Evolutionary conservation across 257 asterid genomes (phyloP).

Genomic region (Gentiana straminea): DNA sequence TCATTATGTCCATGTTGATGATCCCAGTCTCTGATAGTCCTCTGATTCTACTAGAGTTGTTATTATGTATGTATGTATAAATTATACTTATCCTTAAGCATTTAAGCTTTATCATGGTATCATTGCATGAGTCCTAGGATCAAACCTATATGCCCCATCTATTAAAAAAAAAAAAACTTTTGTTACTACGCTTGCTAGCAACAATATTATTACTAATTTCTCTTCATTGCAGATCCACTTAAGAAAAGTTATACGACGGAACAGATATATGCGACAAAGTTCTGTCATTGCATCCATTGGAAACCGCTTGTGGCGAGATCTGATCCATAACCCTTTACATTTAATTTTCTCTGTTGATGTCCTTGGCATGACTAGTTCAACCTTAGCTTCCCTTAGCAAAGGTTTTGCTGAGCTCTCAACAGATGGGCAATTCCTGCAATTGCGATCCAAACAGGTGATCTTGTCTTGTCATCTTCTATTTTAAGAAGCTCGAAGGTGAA

Average conservation of each 20-base stretch:
- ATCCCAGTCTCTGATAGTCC: no score
- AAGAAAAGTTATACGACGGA: constrained; percentile 71
- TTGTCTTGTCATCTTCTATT: constrained; percentile 8
- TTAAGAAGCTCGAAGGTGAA: not conserved
- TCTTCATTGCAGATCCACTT: constrained; percentile 57
- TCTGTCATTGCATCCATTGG: constrained; percentile 62
- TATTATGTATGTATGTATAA: no score
- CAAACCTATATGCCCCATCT: not conserved
- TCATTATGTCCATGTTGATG: no score
- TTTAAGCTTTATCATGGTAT: no score
- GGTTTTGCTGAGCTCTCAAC: constrained; percentile 99
- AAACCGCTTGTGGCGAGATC: constrained; percentile 90
- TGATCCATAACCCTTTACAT: constrained; percentile 92
- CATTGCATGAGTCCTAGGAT: not conserved
- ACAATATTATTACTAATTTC: no score
- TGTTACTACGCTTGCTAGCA: no score
- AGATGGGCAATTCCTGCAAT: constrained; percentile 92
- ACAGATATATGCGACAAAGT: constrained; percentile 88
- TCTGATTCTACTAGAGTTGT: no score
- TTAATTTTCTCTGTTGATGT: constrained; percentile 88
- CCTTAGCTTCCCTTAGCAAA: constrained; percentile 93
- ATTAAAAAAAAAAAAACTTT: no score
- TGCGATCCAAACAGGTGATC: constrained; percentile 88
- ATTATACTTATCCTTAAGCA: no score
- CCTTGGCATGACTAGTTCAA: constrained; percentile 95